Percentiles rank a stretch among this genome's conserved stretches.
Conservation (phyloP, 78 protist genomes). For the Speleostelium caveatum region DNA sequence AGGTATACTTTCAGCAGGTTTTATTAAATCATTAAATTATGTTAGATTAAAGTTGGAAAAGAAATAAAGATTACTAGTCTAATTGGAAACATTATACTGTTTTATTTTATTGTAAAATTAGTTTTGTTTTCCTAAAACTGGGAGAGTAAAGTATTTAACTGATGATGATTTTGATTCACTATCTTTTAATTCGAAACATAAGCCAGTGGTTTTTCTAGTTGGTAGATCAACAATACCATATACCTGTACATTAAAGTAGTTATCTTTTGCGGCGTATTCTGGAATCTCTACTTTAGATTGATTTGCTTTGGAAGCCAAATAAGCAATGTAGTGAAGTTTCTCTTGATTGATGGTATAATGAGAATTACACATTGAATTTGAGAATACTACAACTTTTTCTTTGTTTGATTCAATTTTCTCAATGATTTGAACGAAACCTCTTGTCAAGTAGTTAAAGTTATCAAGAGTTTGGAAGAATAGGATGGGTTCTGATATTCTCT, state of each 20-base stretch:
- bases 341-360: conserved; percentile 3
- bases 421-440: conserved; percentile 11
- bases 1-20: conserved; percentile 56
- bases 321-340: conserved; percentile 4
- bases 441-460: background rate
- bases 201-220: background rate
- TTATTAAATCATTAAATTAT: conserved; percentile 42
- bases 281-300: background rate
- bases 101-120: no score
- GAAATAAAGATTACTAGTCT: no score
- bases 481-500: background rate
- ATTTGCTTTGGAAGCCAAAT: conserved; percentile 9
- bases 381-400: background rate
- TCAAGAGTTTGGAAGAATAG: conserved; percentile 65
- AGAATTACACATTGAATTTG: background rate
- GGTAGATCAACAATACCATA: conserved; percentile 36
- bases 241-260: background rate
- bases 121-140: background rate
- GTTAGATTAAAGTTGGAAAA: conserved; percentile 18
- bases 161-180: background rate
- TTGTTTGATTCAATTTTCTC: background rate
- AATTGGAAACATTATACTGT: no score
- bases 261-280: background rate
- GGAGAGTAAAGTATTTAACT: conserved; percentile 9
- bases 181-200: conserved; percentile 15